phyloP scores from a whole-genome alignment of 345 rosid genomes.

The Salix exigua region DNA sequence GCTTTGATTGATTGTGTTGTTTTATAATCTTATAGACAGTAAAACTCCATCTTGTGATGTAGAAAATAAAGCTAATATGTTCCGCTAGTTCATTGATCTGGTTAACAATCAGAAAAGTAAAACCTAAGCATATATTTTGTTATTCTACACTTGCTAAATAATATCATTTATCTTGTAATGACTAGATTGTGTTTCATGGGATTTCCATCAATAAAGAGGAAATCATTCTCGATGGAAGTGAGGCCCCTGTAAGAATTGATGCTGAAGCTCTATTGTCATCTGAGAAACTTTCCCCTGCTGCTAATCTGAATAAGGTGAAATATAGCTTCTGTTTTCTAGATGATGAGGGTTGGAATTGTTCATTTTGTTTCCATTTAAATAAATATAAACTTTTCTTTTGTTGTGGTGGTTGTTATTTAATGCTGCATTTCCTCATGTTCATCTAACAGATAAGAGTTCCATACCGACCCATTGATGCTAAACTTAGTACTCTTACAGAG shows the following conservation, averaged over 20 bases:
- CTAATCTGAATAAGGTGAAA: slow-evolving; percentile 74
- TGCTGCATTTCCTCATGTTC: slow-evolving; percentile 5
- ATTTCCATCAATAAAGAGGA: slow-evolving; percentile 71
- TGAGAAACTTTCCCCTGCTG: slow-evolving; percentile 71
- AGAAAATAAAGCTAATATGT: neutral
- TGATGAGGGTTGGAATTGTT: neutral
- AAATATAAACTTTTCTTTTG: neutral
- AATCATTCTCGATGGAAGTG: slow-evolving; percentile 91
- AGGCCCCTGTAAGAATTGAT: slow-evolving; percentile 82
- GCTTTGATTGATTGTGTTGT: neutral
- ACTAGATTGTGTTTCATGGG: slow-evolving; percentile 81
- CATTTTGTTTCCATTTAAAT: neutral
- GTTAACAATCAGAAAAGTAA: neutral
- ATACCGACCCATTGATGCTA: slow-evolving; percentile 73
- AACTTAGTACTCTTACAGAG: slow-evolving; percentile 63
- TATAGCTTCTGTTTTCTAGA: neutral
- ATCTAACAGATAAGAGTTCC: slow-evolving; percentile 71
- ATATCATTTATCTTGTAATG: slow-evolving; percentile 1
- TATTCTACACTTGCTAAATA: neutral
- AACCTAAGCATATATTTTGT: neutral
- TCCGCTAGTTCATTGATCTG: neutral
- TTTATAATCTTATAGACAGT: neutral
- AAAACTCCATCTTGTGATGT: neutral
- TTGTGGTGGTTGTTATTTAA: slow-evolving; percentile 14
- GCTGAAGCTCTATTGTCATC: slow-evolving; percentile 73